Percentiles rank a stretch among this genome's conserved stretches.
Conservation (phyloP, 768 basidiomycete genomes). For the Rhizopogon vesiculosus region DNA sequence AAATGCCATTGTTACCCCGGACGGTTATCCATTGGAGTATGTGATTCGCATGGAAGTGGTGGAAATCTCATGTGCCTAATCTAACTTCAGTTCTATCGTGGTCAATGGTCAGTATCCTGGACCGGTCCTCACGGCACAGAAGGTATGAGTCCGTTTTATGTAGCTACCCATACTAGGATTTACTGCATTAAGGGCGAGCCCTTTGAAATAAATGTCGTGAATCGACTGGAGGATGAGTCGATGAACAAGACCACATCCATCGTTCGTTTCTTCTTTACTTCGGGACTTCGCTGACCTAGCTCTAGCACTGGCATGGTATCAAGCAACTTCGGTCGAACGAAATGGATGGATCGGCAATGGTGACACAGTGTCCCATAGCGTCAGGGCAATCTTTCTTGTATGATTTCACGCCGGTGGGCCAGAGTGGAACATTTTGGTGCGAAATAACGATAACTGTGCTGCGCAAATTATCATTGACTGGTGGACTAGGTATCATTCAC, state of each 20-base stretch:
- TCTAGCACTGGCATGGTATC: constrained; percentile 26
- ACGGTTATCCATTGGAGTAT: constrained; percentile 19
- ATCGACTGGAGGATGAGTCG: constrained; percentile 21
- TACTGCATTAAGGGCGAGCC: constrained; percentile 22
- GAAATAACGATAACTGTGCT: background rate
- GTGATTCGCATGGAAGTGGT: background rate
- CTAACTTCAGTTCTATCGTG: constrained; percentile 22
- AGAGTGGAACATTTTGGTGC: constrained; percentile 39
- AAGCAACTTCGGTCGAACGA: constrained; percentile 33
- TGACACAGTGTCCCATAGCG: constrained; percentile 37
- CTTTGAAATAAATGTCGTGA: constrained; percentile 35
- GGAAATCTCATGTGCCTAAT: background rate
- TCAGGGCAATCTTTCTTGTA: constrained; percentile 32
- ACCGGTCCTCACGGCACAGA: constrained; percentile 31
- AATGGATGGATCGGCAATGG: constrained; percentile 39
- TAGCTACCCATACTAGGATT: background rate
- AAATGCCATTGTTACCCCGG: constrained; percentile 25
- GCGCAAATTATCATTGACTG: background rate
- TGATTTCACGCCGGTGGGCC: constrained; percentile 20
- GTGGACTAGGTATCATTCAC: constrained; percentile 23
- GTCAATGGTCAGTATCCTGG: constrained; percentile 36
- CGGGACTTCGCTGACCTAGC: background rate
- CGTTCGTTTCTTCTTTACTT: constrained; percentile 13
- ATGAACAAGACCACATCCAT: constrained; percentile 36
- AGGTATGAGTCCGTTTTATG: constrained; percentile 11